A percentile compares a stretch with the other conserved stretches of the same genome.
Evolutionary conservation across 2,329 filamentous ascomycete species (phyloP).

Genomic region (Verticillium longisporum): DNA sequence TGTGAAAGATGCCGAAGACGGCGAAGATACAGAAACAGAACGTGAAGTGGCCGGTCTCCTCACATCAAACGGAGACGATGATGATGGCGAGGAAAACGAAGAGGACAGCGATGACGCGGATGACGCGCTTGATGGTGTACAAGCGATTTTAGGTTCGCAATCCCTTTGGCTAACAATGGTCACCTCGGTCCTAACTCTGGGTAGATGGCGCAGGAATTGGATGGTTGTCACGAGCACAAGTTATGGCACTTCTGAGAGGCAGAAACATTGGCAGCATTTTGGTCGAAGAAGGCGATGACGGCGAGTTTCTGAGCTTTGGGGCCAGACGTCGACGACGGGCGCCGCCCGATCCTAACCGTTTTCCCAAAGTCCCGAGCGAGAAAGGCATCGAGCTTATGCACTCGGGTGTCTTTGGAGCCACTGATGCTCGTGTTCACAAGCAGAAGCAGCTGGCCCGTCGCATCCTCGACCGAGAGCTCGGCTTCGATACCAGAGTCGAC

Average conservation of each 20-base stretch:
- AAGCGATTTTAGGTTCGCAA: neutral
- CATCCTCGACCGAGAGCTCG: slow-evolving; percentile 77
- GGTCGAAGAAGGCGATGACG: slow-evolving; percentile 29
- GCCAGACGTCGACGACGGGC: slow-evolving; percentile 34
- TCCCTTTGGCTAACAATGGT: neutral
- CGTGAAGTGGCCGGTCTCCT: slow-evolving; percentile 1
- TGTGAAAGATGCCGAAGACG: slow-evolving; percentile 18
- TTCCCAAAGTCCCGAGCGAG: slow-evolving; percentile 80
- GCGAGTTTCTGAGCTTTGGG: slow-evolving; percentile 26
- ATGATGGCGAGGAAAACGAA: slow-evolving; percentile 21
- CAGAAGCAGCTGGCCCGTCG: slow-evolving; percentile 57
- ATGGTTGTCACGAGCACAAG: slow-evolving; percentile 26
- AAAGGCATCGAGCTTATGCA: slow-evolving; percentile 73
- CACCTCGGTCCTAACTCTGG: neutral
- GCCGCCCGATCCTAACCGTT: slow-evolving; percentile 48
- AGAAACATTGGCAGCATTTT: slow-evolving; percentile 26
- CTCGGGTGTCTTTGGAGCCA: slow-evolving; percentile 71
- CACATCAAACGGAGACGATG: slow-evolving; percentile 13
- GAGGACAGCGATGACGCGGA: slow-evolving; percentile 26
- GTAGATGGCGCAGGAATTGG: slow-evolving; percentile 18
- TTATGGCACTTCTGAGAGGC: slow-evolving; percentile 32
- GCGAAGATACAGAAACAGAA: slow-evolving; percentile 12
- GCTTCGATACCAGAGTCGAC: slow-evolving; percentile 54
- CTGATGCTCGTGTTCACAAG: slow-evolving; percentile 42
- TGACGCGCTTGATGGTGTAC: slow-evolving; percentile 8